Base-by-base conservation (phyloP, 1,139 yeast species). In the Zygosaccharomyces sapae region DNA sequence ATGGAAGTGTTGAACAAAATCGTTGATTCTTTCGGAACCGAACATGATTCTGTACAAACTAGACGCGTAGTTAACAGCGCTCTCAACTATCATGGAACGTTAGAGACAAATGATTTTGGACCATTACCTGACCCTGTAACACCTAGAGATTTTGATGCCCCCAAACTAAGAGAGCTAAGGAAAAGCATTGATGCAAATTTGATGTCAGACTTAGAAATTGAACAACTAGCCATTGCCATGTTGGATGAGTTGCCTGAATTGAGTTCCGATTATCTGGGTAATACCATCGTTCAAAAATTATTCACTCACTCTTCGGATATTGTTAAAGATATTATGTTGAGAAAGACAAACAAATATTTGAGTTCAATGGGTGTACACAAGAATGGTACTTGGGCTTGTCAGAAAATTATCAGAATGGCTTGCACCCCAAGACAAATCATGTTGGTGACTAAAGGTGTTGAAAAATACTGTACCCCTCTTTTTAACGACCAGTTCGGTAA, bases 351-450 rank as follows among this genome's bases (percentile, higher is more conserved):
- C 3, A 95, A 94, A 18, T 86, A 76, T 61, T 73, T 94, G 55
- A 86, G 97, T 1, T 95, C 89, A 60, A 83, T 92, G 72, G 94
- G 97, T 59, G 84, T 88, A 48, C 99, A 92, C 70, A 92, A 92
- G 63, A 92, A 94, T 66, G 99, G 99, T 53, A 92, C 99, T 3
- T 92, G 98, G 98, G 97, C 97, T 2, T 95, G 96, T 27, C 98
- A 94, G 67, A 94, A 92, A 67, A 84, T 92, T 64, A 89, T 94
- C 58, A 86, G 83, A 55, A 83, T 86, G 50, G 83, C 86, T 6
- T 72, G 73, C 43, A 72, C 83, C 1, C 77, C 78, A 33, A 81
- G 88, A 53, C 96, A 90, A 65, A 83, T 79, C 67, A 70, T 74
- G 57, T 65, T 83, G 46, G 86, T 92, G 46, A 83, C 83, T 6